Percentiles rank a stretch among this genome's conserved stretches.
Conservation (phyloP, 129 eudicot species). For the Lactuca saligna region DNA sequence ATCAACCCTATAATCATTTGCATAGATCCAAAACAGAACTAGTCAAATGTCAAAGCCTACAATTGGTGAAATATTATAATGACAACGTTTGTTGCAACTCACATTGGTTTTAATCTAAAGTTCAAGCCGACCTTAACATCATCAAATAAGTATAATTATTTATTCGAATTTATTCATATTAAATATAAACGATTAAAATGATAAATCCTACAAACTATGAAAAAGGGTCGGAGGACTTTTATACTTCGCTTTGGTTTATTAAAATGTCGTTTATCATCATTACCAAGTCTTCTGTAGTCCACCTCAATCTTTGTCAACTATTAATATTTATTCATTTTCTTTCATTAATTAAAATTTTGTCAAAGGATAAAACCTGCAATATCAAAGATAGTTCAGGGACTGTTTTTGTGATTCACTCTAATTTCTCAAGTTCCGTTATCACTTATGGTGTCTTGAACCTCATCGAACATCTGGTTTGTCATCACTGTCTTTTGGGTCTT, state of each 20-base stretch:
- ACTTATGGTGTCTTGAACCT: constrained; percentile 9
- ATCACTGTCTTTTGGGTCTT: constrained; percentile 14
- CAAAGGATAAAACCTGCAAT: constrained; percentile 5
- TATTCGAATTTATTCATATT: neutral
- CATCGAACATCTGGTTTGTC: constrained; percentile 32
- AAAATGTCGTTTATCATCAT: neutral
- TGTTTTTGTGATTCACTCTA: neutral
- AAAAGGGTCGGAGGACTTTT: constrained; percentile 1
- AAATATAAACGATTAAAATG: neutral
- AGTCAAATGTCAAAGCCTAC: neutral
- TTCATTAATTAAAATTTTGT: constrained; percentile 1
- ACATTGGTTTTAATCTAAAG: neutral
- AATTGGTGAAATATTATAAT: neutral
- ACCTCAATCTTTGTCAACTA: constrained; percentile 18
- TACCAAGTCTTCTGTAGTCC: constrained; percentile 20
- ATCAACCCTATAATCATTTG: neutral
- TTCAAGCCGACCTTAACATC: neutral
- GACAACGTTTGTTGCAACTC: neutral
- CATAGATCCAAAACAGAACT: neutral
- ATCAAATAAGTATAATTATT: neutral
- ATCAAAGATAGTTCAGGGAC: constrained; percentile 7
- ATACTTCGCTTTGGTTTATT: neutral
- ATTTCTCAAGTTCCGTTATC: constrained; percentile 8
- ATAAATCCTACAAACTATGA: constrained; percentile 6
- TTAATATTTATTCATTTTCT: neutral